Conservation (phyloP, 129 eudicot genomes). For the Chrysanthemum seticuspe region DNA sequence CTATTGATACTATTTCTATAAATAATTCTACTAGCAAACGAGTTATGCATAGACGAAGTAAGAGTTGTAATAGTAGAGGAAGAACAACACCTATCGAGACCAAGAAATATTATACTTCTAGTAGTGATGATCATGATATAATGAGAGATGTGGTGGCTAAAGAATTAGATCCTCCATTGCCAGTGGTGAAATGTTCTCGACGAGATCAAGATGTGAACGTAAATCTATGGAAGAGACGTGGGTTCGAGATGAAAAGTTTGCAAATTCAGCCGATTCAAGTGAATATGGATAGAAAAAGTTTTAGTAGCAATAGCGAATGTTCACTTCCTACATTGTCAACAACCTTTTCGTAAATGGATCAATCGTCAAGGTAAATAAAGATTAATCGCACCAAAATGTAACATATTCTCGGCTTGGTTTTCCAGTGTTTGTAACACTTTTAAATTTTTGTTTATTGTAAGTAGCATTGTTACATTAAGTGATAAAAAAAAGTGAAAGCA, state of each 20-base stretch:
- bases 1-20: conserved; percentile 11
- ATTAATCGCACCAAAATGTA: not conserved
- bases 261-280: conserved; percentile 52
- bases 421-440: no score
- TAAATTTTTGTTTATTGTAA: no score
- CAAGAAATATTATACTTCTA: conserved; percentile 7
- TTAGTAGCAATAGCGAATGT: not conserved
- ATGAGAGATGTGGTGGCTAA: conserved; percentile 29
- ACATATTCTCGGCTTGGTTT: no score
- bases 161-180: conserved; percentile 86
- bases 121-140: conserved; percentile 21
- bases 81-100: conserved; percentile 2
- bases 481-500: no score
- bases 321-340: conserved; percentile 7
- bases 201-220: conserved; percentile 29
- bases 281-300: conserved; percentile 9
- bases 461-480: no score
- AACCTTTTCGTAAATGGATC: conserved; percentile 7
- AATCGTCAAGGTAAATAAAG: not conserved
- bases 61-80: conserved; percentile 28
- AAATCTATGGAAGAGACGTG: conserved; percentile 62
- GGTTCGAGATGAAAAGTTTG: conserved; percentile 39
- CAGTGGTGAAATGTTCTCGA: conserved; percentile 61
- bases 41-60: conserved; percentile 27
- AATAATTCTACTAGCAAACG: conserved; percentile 12